Percentiles rank a stretch among this genome's conserved stretches.
Conservation (phyloP, 208 protist species). For the Wallacemonas sp. region DNA sequence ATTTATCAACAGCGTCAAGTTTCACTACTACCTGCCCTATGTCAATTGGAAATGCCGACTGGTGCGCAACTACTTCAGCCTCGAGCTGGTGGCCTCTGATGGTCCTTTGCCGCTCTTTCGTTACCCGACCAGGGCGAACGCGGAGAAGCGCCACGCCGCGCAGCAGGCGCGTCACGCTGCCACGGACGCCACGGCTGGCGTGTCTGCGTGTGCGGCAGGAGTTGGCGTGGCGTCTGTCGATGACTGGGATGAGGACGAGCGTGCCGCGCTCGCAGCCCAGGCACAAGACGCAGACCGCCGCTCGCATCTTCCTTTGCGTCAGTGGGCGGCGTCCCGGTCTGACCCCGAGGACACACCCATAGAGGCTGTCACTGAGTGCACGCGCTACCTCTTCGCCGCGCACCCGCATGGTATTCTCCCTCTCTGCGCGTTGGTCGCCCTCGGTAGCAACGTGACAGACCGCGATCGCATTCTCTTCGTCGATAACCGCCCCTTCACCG, state of each 20-base stretch:
- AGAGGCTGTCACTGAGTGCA: conserved; percentile 22
- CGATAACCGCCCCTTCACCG: conserved; percentile 22
- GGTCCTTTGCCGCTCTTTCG: conserved; percentile 37
- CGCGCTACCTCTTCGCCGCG: conserved; percentile 52
- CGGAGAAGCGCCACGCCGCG: not conserved
- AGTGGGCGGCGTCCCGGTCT: not conserved
- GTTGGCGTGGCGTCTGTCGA: conserved; percentile 4
- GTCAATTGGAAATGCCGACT: conserved; percentile 23
- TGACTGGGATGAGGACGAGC: conserved; percentile 28
- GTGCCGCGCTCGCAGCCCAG: conserved; percentile 1
- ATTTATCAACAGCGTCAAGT: conserved; percentile 34
- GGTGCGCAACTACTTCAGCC: conserved; percentile 34
- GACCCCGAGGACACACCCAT: not conserved
- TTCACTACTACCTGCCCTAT: conserved; percentile 19
- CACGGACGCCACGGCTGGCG: too few relatives aligned
- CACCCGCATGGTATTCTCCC: conserved; percentile 65
- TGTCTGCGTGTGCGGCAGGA: too few relatives aligned
- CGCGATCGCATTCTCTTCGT: conserved; percentile 32
- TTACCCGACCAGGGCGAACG: conserved; percentile 18
- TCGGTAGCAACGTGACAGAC: conserved; percentile 34
- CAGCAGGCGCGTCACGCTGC: not conserved
- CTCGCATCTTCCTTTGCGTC: not conserved
- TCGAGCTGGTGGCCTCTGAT: conserved; percentile 36
- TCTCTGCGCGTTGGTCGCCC: conserved; percentile 33
- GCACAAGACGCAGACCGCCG: not conserved